Evolutionary conservation across 1,284 basidiomycete species (phyloP).

Genomic region (Serendipita sp.): DNA sequence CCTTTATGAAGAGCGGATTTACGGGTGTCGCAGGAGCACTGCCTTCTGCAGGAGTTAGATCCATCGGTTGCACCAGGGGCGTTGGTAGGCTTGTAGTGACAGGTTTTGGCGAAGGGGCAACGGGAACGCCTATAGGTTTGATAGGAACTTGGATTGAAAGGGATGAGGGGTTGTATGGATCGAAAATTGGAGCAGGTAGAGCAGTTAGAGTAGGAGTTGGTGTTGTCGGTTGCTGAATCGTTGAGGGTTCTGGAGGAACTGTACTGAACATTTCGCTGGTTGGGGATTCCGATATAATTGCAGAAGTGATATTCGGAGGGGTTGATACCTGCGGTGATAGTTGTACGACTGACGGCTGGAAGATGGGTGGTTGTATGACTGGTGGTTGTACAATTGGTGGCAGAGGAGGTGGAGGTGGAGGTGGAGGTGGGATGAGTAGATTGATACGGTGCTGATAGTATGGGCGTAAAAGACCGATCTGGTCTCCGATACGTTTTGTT

Average conservation of each 20-base stretch:
- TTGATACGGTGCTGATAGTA: constrained; percentile 57
- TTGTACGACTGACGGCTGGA: no score
- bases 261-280: not conserved
- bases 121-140: not conserved
- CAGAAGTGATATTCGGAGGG: no score
- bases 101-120: not conserved
- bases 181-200: not conserved
- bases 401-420: constrained; percentile 15
- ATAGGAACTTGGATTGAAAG: not conserved
- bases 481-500: constrained; percentile 47
- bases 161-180: constrained; percentile 9
- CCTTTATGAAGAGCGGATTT: not conserved
- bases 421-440: constrained; percentile 22
- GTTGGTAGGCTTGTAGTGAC: not conserved
- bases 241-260: not conserved
- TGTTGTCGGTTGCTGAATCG: not conserved
- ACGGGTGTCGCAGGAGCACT: not conserved
- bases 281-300: not conserved
- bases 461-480: constrained; percentile 72
- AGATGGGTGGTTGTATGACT: not conserved
- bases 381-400: constrained; percentile 16
- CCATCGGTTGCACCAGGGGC: not conserved
- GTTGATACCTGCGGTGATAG: no score
- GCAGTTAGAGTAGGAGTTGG: not conserved
- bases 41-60: not conserved